These are phyloP conservation scores for Backusella luteola DNA, from an alignment of 192 early-diverging fungal genomes.

Conservation along the genomic window DNA sequence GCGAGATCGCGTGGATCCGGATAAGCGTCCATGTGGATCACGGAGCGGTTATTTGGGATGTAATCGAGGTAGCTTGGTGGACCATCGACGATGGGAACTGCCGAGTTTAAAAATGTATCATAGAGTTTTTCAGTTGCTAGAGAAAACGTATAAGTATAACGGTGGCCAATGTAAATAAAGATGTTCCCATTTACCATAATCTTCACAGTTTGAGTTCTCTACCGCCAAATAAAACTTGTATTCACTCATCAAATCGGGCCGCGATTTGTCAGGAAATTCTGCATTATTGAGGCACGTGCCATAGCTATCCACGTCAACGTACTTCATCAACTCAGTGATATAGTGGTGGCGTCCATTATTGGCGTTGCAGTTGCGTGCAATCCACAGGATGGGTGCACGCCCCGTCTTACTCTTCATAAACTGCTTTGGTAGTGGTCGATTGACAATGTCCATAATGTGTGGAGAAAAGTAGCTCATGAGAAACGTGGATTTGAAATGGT, in stretches of 20 bases:
- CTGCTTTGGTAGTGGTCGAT: conserved; percentile 16
- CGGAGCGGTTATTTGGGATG: background rate
- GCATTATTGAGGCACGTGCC: conserved; percentile 19
- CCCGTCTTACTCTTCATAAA: conserved; percentile 12
- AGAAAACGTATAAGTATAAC: background rate
- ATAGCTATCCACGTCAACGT: conserved; percentile 16
- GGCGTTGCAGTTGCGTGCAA: conserved; percentile 20
- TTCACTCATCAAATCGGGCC: conserved; percentile 16
- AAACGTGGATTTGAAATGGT: conserved; percentile 12
- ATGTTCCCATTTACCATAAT: conserved; percentile 18
- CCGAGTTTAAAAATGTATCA: conserved; percentile 11
- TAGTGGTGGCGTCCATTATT: conserved; percentile 9
- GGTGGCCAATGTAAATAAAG: background rate
- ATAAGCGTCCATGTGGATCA: conserved; percentile 20
- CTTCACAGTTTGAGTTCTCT: conserved; percentile 25
- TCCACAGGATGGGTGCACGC: conserved; percentile 18
- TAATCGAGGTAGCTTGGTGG: conserved; percentile 6
- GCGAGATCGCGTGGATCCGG: conserved; percentile 23
- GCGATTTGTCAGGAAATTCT: background rate
- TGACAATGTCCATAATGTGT: conserved; percentile 2
- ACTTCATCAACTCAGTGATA: conserved; percentile 13
- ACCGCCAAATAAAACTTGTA: conserved; percentile 24
- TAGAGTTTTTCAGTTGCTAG: conserved; percentile 23
- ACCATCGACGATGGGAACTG: conserved; percentile 20
- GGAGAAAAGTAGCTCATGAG: conserved; percentile 15